Base-by-base conservation (phyloP, 805 yeast species). In the Hanseniaspora clermontiae region DNA sequence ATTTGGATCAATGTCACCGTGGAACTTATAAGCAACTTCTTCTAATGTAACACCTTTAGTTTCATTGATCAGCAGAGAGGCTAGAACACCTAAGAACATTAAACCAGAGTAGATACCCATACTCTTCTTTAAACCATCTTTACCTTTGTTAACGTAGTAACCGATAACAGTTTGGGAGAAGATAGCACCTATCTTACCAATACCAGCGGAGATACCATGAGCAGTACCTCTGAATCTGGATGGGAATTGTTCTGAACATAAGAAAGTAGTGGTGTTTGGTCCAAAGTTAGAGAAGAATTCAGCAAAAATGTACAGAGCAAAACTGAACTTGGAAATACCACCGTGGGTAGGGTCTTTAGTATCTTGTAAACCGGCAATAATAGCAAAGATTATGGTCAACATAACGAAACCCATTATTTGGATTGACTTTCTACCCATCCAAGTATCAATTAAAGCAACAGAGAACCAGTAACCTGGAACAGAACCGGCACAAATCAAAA, bases 221-320 rank as follows among this genome's bases (percentile, higher is more conserved):
- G 96, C 95, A 62, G 95, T 82, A 27, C 95, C 87, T 82, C 96
- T 84, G 74, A 87, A 88, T 77, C 95, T 83, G 57, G 96, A 88
- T 70, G 96, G 96, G 84, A 76, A 89, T 68, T 81, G 74, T 75
- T 88, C 96, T 73, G 95, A 96, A 67, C 86, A 78, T 65, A 88
- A 81, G 69, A 88, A 88, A 55, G 96, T 88, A 50, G 96, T 89
- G 60, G 89, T 81, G 77, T 88, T 88, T 69, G 96, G 95, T 68
- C 96, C 96, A 65, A 87, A 88, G 72, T 88, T 88, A 71, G 83
- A 82, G 83, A 88, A 88, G 70, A 88, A 85, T 74, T 88, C 95
- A 59, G 83, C 80, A 59, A 88, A 70, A 62, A 87, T 81, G 74
- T 86, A 88, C 54, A 88, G 71, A 24, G 54, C 54, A 11, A 56